Percentiles rank a stretch among this genome's conserved stretches.
phyloP scores from a whole-genome alignment of 768 basidiomycete genomes.

The Podaxis mareebaensis region DNA sequence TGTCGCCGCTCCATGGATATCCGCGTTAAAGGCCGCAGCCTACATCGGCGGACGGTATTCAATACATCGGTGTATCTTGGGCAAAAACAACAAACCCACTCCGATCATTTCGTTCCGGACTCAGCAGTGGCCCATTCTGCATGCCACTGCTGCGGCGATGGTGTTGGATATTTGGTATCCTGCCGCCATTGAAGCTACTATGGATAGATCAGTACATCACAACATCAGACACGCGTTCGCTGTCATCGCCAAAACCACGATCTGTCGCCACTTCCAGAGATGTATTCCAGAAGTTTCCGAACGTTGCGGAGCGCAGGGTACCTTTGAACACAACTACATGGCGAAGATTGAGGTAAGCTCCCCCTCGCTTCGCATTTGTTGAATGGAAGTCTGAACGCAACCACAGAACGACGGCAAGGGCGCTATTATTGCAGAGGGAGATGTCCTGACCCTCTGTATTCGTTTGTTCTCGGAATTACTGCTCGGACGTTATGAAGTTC shows the following conservation, averaged over 20 bases:
- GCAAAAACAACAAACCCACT: conserved; percentile 38
- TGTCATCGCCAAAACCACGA: conserved; percentile 55
- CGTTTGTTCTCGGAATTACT: conserved; percentile 62
- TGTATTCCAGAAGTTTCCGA: conserved; percentile 56
- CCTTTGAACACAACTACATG: conserved; percentile 65
- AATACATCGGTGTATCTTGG: conserved; percentile 51
- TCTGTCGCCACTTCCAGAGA: conserved; percentile 54
- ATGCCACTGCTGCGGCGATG: conserved; percentile 50
- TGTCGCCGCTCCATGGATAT: conserved; percentile 49
- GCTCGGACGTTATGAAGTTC: conserved; percentile 50
- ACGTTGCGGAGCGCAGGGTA: conserved; percentile 66
- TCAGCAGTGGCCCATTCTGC: conserved; percentile 60
- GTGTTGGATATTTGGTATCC: conserved; percentile 54
- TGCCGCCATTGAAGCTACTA: conserved; percentile 33
- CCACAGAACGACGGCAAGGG: conserved; percentile 50
- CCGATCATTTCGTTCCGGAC: conserved; percentile 66
- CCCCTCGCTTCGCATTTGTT: conserved; percentile 9
- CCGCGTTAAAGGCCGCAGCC: conserved; percentile 52
- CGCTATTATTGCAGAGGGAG: conserved; percentile 61
- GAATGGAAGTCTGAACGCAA: conserved; percentile 18
- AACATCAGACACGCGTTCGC: conserved; percentile 57
- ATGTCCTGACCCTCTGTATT: conserved; percentile 51
- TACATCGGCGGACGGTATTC: conserved; percentile 62
- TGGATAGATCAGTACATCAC: conserved; percentile 39
- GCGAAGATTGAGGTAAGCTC: conserved; percentile 48